phyloP scores from a whole-genome alignment of 1,284 basidiomycete genomes.

The Puccinia hordei region DNA sequence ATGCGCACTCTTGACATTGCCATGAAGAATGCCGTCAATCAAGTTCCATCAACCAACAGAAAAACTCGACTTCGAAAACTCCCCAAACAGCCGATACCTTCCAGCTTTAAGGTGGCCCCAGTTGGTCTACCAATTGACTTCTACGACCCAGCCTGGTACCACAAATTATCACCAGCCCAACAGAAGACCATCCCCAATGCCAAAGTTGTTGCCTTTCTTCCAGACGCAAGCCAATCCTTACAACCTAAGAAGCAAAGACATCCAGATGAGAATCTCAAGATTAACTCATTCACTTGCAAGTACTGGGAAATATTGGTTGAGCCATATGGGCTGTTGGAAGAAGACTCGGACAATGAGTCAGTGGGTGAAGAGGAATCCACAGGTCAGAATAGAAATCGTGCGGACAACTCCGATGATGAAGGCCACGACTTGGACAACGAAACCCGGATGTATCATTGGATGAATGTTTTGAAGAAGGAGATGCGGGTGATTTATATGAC shows the following conservation, averaged over 20 bases:
- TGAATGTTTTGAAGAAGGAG: too few relatives aligned
- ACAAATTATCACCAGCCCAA: background rate
- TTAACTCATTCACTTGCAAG: constrained; percentile 19
- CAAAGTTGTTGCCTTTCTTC: constrained; percentile 5
- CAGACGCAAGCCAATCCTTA: constrained; percentile 13
- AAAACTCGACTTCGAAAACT: background rate
- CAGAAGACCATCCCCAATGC: constrained; percentile 10
- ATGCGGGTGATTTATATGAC: too few relatives aligned
- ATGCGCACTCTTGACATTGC: background rate
- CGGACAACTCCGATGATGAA: too few relatives aligned
- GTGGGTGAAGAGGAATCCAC: too few relatives aligned
- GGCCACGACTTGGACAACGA: too few relatives aligned
- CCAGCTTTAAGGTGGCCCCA: constrained; percentile 1
- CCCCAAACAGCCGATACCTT: background rate
- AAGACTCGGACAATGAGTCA: too few relatives aligned
- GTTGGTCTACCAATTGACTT: constrained; percentile 11
- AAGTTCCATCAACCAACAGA: background rate
- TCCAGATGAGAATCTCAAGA: constrained; percentile 28
- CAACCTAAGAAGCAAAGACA: constrained; percentile 4
- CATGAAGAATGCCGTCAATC: background rate
- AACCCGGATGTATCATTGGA: too few relatives aligned
- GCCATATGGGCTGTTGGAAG: constrained; percentile 28
- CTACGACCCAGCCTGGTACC: constrained; percentile 30
- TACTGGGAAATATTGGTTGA: constrained; percentile 18
- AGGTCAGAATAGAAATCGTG: too few relatives aligned